Conservation (phyloP, 2,329 filamentous ascomycete genomes). For the Penicillium sp. region DNA sequence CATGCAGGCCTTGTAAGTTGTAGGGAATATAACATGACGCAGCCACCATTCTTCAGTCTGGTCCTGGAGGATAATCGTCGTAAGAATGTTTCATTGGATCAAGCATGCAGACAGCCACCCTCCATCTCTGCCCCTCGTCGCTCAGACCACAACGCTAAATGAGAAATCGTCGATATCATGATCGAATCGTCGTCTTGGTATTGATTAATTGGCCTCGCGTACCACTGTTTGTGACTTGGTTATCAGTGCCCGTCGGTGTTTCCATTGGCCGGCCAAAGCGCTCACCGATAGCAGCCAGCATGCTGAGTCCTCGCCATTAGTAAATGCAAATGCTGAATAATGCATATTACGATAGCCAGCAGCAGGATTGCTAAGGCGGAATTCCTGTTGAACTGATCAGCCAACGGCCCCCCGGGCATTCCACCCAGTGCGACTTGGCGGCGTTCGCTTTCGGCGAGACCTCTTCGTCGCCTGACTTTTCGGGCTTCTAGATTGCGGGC, state of each 20-base stretch:
- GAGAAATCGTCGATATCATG: not conserved
- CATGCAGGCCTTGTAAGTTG: too few relatives aligned
- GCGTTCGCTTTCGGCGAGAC: not conserved
- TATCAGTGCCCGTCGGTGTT: not conserved
- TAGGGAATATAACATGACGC: not conserved
- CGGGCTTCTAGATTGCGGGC: not conserved
- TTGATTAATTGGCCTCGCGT: not conserved
- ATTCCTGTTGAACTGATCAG: not conserved
- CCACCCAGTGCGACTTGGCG: not conserved
- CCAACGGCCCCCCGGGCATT: not conserved
- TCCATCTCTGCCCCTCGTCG: not conserved
- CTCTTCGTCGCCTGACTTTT: not conserved
- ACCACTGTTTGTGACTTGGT: not conserved
- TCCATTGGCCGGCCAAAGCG: not conserved
- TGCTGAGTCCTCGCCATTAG: not conserved
- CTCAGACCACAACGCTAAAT: not conserved
- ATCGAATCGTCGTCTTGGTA: not conserved
- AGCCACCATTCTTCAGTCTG: not conserved
- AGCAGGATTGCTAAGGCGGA: not conserved
- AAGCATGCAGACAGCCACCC: not conserved
- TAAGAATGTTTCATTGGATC: not conserved
- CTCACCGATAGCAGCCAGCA: not conserved
- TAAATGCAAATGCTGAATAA: not conserved
- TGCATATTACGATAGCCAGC: not conserved
- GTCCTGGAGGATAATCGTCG: not conserved